Base-by-base conservation (phyloP, 306 rosid species). In the Dalbergia oliveri region DNA sequence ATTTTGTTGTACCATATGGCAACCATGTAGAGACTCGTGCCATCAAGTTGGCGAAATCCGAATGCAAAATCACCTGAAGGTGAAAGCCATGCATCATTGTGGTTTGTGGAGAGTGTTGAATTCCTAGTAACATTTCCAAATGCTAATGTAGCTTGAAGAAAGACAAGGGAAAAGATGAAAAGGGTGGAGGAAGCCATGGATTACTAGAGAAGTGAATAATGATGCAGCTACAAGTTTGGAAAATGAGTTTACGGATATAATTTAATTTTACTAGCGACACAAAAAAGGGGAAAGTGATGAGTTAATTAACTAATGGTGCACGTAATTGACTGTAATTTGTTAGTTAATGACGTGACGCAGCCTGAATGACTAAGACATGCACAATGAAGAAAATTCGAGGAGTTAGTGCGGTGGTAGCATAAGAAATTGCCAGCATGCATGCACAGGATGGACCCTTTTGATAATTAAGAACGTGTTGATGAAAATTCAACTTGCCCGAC, bases 1-100 rank as follows among this genome's bases (percentile, higher is more conserved):
- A 91, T 73, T 8, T 74, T 88, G 75, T 70, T 21, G 57, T 77
- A 89, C 97, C 94, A 91, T 11, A 83, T 78, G 3, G 90, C 84
- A 43, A 89, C 84, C 79, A 85, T 49, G 76, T 72, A 91, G 12
- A 75, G 37, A 35, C n/a, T 68, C 1, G 75, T 66, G n/a, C 14
- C 49, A 3, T 44, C 61, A 0, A 84, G 69, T 53, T 50, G 75
- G 3, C 34, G 85, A 80, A 91, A 91, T 10, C 94, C 91, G 1
- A 89, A 88, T 3, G 94, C 89, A n/a, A 91, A 89, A 2, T 91
- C 92, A 0, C 85, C 54, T 0, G 87, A 73, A 15, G 83, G 63
- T 37, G 88, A 79, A 56, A 33, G 64, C 87, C 89, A 85, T 60
- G 57, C 12, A 13, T 67, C 3, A 5, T 69, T 78, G 8, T 61